phyloP scores from a whole-genome alignment of 2,329 filamentous ascomycete genomes.

The Epichloe bromicola region DNA sequence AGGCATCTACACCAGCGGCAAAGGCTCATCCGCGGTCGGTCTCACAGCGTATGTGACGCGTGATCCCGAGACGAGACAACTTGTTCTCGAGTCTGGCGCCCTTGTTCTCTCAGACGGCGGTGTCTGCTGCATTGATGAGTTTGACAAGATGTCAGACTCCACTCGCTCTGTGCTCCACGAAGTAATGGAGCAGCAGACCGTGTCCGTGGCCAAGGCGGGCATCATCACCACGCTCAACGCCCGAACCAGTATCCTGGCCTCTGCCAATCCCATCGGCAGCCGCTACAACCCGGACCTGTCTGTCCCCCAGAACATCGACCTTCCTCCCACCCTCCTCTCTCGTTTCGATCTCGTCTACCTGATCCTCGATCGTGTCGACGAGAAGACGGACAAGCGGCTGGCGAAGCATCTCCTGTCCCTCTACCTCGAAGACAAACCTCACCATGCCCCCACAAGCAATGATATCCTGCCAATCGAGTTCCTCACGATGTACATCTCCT shows the following conservation, averaged over 20 bases:
- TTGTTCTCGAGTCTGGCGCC: constrained; percentile 69
- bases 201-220: constrained; percentile 77
- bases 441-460: constrained; percentile 58
- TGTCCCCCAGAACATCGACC: constrained; percentile 94
- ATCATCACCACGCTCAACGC: constrained; percentile 97
- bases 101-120: constrained; percentile 69
- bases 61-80: constrained; percentile 66
- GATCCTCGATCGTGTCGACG: constrained; percentile 86
- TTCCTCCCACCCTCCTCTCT: constrained; percentile 86
- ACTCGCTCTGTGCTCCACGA: constrained; percentile 74
- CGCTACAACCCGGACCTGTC: constrained; percentile 94
- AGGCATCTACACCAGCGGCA: constrained; percentile 68
- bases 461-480: constrained; percentile 92
- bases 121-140: constrained; percentile 76
- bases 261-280: constrained; percentile 94
- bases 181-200: constrained; percentile 81
- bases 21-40: constrained; percentile 70
- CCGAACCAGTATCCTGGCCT: constrained; percentile 87
- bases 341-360: constrained; percentile 96
- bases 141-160: constrained; percentile 73
- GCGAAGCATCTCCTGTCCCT: constrained; percentile 89
- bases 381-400: constrained; percentile 74
- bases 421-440: constrained; percentile 90
- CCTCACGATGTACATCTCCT: constrained; percentile 92
- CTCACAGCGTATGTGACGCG: constrained; percentile 71